Base-by-base conservation (phyloP, 2,329 filamentous ascomycete species). In the Xylariaceae sp. region DNA sequence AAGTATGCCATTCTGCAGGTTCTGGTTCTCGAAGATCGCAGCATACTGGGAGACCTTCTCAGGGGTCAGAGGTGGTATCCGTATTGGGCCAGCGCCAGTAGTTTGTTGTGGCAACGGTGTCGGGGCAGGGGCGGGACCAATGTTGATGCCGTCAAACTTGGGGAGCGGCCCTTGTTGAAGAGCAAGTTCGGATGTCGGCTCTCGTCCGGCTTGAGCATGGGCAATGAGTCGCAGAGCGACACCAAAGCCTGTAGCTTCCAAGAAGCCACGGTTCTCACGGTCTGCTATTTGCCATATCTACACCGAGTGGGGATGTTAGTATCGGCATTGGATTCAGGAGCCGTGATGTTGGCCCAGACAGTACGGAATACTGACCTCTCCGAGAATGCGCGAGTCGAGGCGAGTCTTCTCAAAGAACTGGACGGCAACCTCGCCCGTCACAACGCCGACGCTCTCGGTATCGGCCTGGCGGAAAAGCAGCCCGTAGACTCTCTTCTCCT, bases 261-360 rank as follows among this genome's bases (percentile, higher is more conserved):
- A 80, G 67, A 97, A 89, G 55, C 94, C 94, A 65, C 92, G 86
- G 78, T 99, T 99, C 78, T 97, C 93, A 66, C 85, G 92, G 78
- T 99, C 94, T 67, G 94, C 93, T 74, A 99, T 94, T 77, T 97
- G 93, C 94, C 94, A 99, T 82, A 99, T 97, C 89, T 96, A 75
- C 60, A 65, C 23, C 10, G 8, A 58, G 64, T n/a, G 56, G 53
- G 51, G 49, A 57, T 51, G 67, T 77, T 61, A 74, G 73, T 62
- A 66, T 49, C 30, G 51, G 51, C 13, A 49, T 13, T 23, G 9
- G 30, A 42, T 18, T 9, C 52, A 17, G 13, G 42, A 30, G 23
- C 23, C 23, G 23, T 30, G 23, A 30, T 30, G 23, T 30, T 6
- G 11, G 48, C 30, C 15, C 15, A 39, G 48, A 17, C 10, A 6